Percentiles rank a stretch among this genome's conserved stretches.
These are phyloP conservation scores for Heterobasidion irregulare DNA, from an alignment of 1,284 basidiomycete genomes.

Conservation along the genomic window DNA sequence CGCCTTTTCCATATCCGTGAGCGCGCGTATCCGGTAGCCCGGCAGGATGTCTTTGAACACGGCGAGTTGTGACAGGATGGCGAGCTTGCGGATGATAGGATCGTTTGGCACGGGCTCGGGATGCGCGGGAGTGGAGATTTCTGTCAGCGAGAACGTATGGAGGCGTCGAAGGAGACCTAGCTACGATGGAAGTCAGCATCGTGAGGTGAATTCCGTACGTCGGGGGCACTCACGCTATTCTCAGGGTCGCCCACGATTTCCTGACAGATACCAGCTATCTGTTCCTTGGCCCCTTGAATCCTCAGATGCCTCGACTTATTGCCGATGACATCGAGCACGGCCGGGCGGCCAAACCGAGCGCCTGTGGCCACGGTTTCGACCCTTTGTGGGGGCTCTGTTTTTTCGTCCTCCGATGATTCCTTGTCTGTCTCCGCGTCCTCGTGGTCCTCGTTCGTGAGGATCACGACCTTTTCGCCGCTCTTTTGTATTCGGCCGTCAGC, in stretches of 20 bases:
- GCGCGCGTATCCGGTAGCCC: conserved; percentile 79
- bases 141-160: conserved; percentile 73
- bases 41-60: conserved; percentile 97
- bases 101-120: conserved; percentile 73
- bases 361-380: conserved; percentile 60
- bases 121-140: conserved; percentile 61
- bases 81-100: conserved; percentile 76
- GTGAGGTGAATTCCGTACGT: conserved; percentile 13
- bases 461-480: conserved; percentile 26
- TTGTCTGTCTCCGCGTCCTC: conserved; percentile 35
- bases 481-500: conserved; percentile 68
- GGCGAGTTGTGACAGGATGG: conserved; percentile 86
- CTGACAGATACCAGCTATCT: conserved; percentile 84
- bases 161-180: conserved; percentile 80
- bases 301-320: conserved; percentile 61
- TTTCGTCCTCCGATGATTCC: conserved; percentile 17
- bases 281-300: conserved; percentile 79
- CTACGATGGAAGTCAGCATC: conserved; percentile 28
- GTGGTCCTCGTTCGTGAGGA: conserved; percentile 19
- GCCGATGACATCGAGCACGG: conserved; percentile 68
- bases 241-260: conserved; percentile 85
- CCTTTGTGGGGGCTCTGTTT: conserved; percentile 7
- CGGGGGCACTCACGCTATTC: conserved; percentile 52
- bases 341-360: conserved; percentile 74
- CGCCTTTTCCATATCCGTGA: conserved; percentile 86